These are phyloP conservation scores for Raphidocelis subcapitata DNA, from an alignment of 139 green algal genomes.

Conservation along the genomic window DNA sequence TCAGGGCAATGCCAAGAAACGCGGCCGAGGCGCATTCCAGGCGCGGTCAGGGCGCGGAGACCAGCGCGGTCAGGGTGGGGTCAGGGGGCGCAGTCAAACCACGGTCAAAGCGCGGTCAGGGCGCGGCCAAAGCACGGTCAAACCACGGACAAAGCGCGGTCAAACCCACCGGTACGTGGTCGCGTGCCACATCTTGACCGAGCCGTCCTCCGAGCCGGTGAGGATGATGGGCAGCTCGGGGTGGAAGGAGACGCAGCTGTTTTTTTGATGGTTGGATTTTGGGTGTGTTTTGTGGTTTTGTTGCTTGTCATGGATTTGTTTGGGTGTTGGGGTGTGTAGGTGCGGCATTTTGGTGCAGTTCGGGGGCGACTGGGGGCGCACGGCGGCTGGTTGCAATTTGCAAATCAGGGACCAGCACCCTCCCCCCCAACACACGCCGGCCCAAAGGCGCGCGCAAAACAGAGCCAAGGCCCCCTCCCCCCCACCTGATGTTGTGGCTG, in stretches of 20 bases:
- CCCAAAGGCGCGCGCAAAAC: not conserved
- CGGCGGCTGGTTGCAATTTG: not conserved
- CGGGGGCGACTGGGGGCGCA: not conserved
- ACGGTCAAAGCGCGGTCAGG: too few species aligned
- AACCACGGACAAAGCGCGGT: too few species aligned
- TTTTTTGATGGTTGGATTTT: conserved; percentile 92
- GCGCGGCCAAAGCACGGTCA: too few species aligned
- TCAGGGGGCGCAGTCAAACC: too few species aligned
- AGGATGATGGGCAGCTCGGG: conserved; percentile 98
- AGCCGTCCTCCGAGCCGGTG: conserved; percentile 94
- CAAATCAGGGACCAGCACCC: too few species aligned
- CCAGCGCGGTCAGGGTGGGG: too few species aligned
- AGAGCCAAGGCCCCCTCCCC: not conserved
- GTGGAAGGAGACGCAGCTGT: conserved; percentile 94
- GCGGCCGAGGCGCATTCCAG: too few species aligned
- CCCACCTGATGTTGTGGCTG: conserved; percentile 75
- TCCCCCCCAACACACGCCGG: too few species aligned
- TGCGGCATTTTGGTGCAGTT: not conserved
- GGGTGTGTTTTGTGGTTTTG: not conserved
- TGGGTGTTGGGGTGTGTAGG: not conserved
- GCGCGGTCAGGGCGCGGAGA: too few species aligned
- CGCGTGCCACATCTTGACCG: conserved; percentile 94
- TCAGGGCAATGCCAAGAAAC: too few species aligned
- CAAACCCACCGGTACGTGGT: conserved; percentile 91
- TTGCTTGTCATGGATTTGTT: not conserved